Conservation (phyloP, 2,329 filamentous ascomycete species). For the Xylaria sp. region DNA sequence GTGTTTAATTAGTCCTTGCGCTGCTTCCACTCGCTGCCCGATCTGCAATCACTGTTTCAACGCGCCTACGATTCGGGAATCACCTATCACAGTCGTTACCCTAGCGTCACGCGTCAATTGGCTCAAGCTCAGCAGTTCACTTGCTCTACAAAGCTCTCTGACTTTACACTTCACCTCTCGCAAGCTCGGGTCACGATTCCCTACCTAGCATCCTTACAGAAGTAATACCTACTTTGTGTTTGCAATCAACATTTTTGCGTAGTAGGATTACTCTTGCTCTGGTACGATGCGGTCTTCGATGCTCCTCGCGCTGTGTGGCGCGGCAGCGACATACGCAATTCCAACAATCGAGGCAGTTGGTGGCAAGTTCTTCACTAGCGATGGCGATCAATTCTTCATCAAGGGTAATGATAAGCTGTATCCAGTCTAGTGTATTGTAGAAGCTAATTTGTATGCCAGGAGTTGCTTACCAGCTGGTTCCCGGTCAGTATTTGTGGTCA, state of each 20-base stretch:
- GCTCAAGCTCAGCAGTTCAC: background rate
- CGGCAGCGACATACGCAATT: conserved; percentile 43
- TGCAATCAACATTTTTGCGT: background rate
- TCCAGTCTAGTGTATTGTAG: conserved; percentile 9
- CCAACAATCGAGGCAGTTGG: conserved; percentile 62
- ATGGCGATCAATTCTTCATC: conserved; percentile 81
- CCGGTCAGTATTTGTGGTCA: conserved; percentile 35
- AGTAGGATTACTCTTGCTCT: conserved; percentile 8
- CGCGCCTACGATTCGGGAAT: background rate
- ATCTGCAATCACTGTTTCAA: background rate
- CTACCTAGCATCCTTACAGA: background rate
- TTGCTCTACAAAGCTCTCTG: background rate
- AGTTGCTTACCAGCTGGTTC: conserved; percentile 68
- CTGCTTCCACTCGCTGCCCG: conserved; percentile 12
- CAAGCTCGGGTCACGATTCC: background rate
- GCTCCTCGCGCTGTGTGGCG: conserved; percentile 40
- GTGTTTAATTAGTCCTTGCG: background rate
- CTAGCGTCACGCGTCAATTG: background rate
- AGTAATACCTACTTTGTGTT: background rate
- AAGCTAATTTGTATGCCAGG: conserved; percentile 49
- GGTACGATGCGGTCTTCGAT: conserved; percentile 44
- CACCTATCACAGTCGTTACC: background rate
- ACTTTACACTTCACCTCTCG: background rate
- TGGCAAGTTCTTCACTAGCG: conserved; percentile 82
- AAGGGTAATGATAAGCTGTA: conserved; percentile 59